phyloP scores from a whole-genome alignment of 495 filamentous ascomycete species.

The Aspergillus indologenus region DNA sequence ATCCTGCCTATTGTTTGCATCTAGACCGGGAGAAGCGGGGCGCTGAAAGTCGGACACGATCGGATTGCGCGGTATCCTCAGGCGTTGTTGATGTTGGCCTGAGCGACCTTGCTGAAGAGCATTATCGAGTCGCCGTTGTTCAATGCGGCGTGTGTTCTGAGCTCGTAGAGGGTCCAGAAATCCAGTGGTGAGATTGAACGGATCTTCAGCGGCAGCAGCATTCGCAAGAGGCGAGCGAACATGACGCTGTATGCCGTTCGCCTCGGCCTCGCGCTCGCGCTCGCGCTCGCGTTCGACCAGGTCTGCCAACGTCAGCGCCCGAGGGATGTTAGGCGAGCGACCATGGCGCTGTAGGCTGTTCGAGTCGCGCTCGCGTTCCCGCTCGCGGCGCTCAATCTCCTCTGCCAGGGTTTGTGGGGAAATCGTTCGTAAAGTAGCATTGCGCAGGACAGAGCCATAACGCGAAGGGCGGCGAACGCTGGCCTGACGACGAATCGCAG shows the following conservation, averaged over 20 bases:
- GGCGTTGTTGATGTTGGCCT: constrained; percentile 27
- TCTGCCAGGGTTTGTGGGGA: constrained; percentile 42
- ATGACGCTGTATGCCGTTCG: constrained; percentile 23
- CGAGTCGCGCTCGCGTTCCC: constrained; percentile 14
- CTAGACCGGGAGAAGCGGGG: constrained; percentile 21
- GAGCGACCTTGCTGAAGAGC: constrained; percentile 31
- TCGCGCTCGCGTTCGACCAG: not conserved
- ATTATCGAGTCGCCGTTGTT: constrained; percentile 30
- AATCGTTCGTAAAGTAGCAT: constrained; percentile 28
- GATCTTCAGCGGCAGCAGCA: constrained; percentile 28
- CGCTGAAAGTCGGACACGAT: constrained; percentile 24
- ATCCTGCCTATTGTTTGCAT: constrained; percentile 15
- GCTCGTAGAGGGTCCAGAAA: constrained; percentile 29
- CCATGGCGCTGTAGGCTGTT: constrained; percentile 23
- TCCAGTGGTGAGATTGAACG: constrained; percentile 28
- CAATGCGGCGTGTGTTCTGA: too few relatives aligned
- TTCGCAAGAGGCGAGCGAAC: constrained; percentile 34
- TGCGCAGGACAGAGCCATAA: constrained; percentile 31
- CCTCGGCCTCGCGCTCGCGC: constrained; percentile 28
- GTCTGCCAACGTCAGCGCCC: not conserved
- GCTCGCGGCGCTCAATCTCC: constrained; percentile 37
- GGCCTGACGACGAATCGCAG: constrained; percentile 64
- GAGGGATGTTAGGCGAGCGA: constrained; percentile 22
- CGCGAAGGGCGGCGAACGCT: constrained; percentile 40
- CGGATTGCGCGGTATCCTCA: constrained; percentile 34